Evolutionary conservation across 2,329 filamentous ascomycete species (phyloP).

Genomic region (Talaromyces sp.): DNA sequence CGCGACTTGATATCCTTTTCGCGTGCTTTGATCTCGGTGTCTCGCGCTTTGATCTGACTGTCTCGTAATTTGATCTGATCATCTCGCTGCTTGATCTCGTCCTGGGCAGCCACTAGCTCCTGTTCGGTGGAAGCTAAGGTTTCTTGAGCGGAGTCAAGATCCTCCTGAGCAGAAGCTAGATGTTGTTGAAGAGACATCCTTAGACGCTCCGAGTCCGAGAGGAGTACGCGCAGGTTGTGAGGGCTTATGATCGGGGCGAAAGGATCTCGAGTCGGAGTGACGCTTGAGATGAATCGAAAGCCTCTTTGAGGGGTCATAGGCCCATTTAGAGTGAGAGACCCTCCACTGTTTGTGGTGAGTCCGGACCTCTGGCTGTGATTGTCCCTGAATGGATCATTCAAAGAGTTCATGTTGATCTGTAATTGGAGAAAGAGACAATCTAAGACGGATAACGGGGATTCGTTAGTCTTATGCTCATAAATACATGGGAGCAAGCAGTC

Average conservation of each 20-base stretch:
- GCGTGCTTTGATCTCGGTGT: background rate
- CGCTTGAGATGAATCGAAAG: background rate
- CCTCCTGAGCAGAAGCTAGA: constrained; percentile 10
- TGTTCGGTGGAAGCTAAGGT: constrained; percentile 5
- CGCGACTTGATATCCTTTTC: background rate
- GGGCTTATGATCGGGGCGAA: background rate
- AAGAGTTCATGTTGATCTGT: background rate
- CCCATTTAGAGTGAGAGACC: too few species aligned
- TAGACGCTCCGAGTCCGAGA: background rate
- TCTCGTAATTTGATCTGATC: background rate
- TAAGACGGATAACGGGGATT: background rate
- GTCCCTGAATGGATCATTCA: background rate
- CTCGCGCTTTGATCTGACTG: background rate
- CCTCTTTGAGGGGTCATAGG: background rate
- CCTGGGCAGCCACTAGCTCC: background rate
- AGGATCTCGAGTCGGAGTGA: background rate
- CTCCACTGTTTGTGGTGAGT: background rate
- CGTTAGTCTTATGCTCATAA: background rate
- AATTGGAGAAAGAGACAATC: background rate
- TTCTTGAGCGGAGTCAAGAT: constrained; percentile 6
- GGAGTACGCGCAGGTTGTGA: background rate
- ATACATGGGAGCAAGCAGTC: background rate
- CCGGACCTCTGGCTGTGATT: background rate
- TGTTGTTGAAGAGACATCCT: constrained; percentile 1
- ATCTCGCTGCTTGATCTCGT: background rate